phyloP scores from a whole-genome alignment of 31 red algal species.

The Bonnemaisonia californica region DNA sequence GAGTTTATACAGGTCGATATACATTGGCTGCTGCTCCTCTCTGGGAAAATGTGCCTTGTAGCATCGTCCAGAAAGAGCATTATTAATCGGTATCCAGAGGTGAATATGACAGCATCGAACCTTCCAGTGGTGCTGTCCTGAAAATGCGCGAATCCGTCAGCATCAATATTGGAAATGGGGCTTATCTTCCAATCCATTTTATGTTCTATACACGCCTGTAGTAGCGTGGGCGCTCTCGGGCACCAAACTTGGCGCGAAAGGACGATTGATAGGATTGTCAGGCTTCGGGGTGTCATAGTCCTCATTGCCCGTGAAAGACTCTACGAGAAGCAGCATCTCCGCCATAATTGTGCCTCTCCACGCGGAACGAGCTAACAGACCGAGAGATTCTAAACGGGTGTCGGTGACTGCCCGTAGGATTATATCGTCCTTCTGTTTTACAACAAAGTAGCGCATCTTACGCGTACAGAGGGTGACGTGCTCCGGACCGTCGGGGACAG shows the following conservation, averaged over 20 bases:
- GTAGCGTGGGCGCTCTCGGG: background rate
- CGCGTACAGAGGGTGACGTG: background rate
- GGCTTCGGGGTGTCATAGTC: background rate
- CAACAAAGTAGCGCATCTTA: background rate
- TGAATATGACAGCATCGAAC: slow-evolving; percentile 8
- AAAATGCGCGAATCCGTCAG: background rate
- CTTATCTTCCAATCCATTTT: background rate
- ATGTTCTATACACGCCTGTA: background rate
- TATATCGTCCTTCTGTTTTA: background rate
- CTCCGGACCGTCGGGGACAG: background rate
- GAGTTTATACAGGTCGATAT: slow-evolving; percentile 3
- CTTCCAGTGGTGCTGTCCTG: background rate
- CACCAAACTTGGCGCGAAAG: background rate
- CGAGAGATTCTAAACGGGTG: background rate
- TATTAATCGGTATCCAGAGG: background rate
- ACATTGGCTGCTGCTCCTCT: slow-evolving; percentile 35
- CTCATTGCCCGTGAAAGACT: background rate
- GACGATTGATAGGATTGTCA: background rate
- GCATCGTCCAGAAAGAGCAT: slow-evolving; percentile 1
- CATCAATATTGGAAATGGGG: background rate
- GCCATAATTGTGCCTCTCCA: background rate
- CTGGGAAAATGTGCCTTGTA: background rate
- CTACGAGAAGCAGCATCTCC: background rate
- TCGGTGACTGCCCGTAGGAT: background rate
- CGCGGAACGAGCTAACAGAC: background rate